Conservation (phyloP, 495 filamentous ascomycete species). For the Xylaria sp. region DNA sequence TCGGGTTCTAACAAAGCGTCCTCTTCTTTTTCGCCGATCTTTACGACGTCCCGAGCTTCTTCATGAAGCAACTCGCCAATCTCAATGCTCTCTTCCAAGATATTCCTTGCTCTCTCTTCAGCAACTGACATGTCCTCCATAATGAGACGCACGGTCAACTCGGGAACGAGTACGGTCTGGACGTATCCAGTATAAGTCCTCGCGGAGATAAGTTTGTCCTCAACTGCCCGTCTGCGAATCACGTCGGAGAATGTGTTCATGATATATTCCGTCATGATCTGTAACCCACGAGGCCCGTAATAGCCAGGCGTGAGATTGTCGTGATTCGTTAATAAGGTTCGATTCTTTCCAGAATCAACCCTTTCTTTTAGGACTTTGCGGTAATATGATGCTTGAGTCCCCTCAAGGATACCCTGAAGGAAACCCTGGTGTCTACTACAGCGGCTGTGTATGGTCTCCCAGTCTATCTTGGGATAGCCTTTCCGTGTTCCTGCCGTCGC, state of each 20-base stretch:
- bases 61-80: slow-evolving; percentile 80
- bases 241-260: slow-evolving; percentile 65
- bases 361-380: slow-evolving; percentile 63
- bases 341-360: slow-evolving; percentile 66
- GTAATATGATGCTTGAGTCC: slow-evolving; percentile 65
- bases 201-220: slow-evolving; percentile 72
- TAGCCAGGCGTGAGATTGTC: slow-evolving; percentile 71
- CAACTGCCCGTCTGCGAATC: slow-evolving; percentile 67
- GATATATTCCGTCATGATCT: slow-evolving; percentile 68
- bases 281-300: slow-evolving; percentile 81
- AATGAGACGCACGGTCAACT: slow-evolving; percentile 77
- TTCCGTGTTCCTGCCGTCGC: slow-evolving; percentile 64
- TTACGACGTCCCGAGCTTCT: slow-evolving; percentile 67
- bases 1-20: background rate
- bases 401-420: slow-evolving; percentile 66
- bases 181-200: slow-evolving; percentile 78
- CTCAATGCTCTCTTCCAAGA: slow-evolving; percentile 76
- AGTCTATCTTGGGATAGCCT: slow-evolving; percentile 82
- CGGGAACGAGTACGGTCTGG: slow-evolving; percentile 85
- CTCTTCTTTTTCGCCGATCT: slow-evolving; percentile 53
- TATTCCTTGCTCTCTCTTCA: slow-evolving; percentile 67
- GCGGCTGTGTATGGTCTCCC: slow-evolving; percentile 70
- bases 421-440: slow-evolving; percentile 61
- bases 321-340: slow-evolving; percentile 64
- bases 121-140: slow-evolving; percentile 83